These are phyloP conservation scores for Setaria viridis DNA, from an alignment of 202 grass and related monocot genomes.

Conservation along the genomic window DNA sequence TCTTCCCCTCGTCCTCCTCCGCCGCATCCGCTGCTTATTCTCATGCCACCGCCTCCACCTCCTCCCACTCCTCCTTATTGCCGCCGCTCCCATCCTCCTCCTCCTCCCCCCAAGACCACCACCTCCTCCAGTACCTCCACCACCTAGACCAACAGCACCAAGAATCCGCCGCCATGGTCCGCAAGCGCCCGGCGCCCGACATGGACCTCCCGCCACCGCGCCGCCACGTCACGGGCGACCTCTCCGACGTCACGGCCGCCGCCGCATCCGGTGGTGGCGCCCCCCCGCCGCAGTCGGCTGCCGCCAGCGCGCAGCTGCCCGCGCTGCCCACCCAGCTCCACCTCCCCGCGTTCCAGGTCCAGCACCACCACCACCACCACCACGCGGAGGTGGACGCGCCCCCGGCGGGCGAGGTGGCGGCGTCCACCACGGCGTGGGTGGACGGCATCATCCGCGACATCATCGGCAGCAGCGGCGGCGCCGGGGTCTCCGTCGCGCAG, in stretches of 20 bases:
- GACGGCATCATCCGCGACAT: conserved; percentile 93
- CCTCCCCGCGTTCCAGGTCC: conserved; percentile 45
- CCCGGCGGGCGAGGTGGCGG: conserved; percentile 20
- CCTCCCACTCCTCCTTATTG: conserved; percentile 24
- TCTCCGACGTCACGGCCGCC: conserved; percentile 47
- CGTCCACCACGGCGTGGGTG: conserved; percentile 69
- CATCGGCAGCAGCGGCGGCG: conserved; percentile 67
- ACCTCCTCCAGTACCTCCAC: conserved; percentile 57
- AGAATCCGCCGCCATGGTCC: conserved; percentile 59
- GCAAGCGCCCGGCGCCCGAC: conserved; percentile 82
- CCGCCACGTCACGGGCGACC: conserved; percentile 46
- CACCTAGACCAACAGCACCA: conserved; percentile 50
- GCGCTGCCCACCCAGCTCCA: conserved; percentile 60
- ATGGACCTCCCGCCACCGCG: conserved; percentile 63
- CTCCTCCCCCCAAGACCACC: conserved; percentile 6
- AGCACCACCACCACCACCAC: not conserved
- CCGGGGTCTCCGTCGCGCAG: conserved; percentile 74
- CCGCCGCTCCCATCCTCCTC: conserved; percentile 39
- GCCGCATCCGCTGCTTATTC: conserved; percentile 6
- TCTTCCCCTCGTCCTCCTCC: conserved; percentile 56
- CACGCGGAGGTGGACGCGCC: conserved; percentile 26
- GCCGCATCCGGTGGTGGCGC: not conserved
- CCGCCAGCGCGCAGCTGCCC: conserved; percentile 49
- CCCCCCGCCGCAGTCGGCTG: conserved; percentile 24
- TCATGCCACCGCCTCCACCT: conserved; percentile 32